A percentile compares a stretch with the other conserved stretches of the same genome.
Conservation (phyloP, 2,329 filamentous ascomycete genomes). For the Fusarium pseudonygamai region DNA sequence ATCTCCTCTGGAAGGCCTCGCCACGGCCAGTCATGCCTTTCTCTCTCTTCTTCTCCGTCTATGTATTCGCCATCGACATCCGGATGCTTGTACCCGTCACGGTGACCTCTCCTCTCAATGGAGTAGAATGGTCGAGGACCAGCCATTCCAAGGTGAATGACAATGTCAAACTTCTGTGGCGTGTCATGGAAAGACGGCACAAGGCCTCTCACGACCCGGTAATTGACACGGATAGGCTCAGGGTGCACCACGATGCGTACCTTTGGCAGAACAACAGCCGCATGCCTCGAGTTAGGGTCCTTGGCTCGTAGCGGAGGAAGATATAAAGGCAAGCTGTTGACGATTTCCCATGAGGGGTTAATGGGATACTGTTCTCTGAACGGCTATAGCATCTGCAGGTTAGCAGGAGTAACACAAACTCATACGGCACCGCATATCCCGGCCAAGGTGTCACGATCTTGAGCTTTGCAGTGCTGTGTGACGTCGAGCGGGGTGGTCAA, state of each 20-base stretch:
- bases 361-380: conserved; percentile 76
- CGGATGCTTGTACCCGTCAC: conserved; percentile 74
- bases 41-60: conserved; percentile 63
- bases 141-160: conserved; percentile 85
- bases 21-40: conserved; percentile 63
- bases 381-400: conserved; percentile 60
- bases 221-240: conserved; percentile 75
- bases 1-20: conserved; percentile 64
- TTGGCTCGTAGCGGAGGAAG: conserved; percentile 64
- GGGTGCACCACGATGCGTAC: conserved; percentile 74
- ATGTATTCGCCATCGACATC: conserved; percentile 75
- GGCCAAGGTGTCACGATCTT: background rate
- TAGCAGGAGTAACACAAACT: conserved; percentile 9
- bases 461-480: conserved; percentile 6
- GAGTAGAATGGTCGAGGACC: conserved; percentile 70
- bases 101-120: conserved; percentile 75
- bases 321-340: conserved; percentile 70
- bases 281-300: conserved; percentile 45
- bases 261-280: conserved; percentile 48
- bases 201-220: conserved; percentile 69
- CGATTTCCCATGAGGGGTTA: conserved; percentile 86
- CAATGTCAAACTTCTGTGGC: conserved; percentile 64
- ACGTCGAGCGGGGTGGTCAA: conserved; percentile 14
- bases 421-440: background rate
- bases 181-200: conserved; percentile 70